Conservation (phyloP, 2,329 filamentous ascomycete species). For the Chrysosporium queenslandicum region DNA sequence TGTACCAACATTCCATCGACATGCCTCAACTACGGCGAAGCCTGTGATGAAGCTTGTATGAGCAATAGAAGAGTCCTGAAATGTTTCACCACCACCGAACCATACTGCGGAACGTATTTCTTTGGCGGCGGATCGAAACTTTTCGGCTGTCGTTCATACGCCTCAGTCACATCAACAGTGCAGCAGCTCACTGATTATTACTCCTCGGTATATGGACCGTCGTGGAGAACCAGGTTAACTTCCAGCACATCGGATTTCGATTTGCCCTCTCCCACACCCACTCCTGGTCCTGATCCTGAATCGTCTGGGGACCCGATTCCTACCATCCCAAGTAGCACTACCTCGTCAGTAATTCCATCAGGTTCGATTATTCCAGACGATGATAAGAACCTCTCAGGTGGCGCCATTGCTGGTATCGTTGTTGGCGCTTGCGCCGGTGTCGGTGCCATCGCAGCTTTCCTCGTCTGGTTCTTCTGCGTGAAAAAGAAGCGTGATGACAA, state of each 20-base stretch:
- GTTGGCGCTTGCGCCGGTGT: constrained; percentile 15
- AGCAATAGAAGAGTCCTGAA: constrained; percentile 10
- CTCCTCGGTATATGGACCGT: constrained; percentile 16
- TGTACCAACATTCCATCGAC: constrained; percentile 17
- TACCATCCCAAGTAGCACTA: neutral
- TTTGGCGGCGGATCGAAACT: constrained; percentile 14
- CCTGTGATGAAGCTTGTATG: constrained; percentile 14
- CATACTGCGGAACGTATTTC: constrained; percentile 18
- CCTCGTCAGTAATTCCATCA: neutral
- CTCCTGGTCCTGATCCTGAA: neutral
- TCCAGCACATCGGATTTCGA: neutral
- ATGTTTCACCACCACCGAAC: constrained; percentile 13
- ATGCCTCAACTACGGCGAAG: constrained; percentile 14
- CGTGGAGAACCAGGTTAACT: constrained; percentile 6
- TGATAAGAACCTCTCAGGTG: constrained; percentile 9
- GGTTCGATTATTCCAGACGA: neutral
- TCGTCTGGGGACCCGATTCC: neutral
- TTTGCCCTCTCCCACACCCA: neutral
- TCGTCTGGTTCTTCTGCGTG: constrained; percentile 15
- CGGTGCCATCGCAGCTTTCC: constrained; percentile 10
- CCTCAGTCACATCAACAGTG: constrained; percentile 13
- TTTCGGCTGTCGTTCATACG: constrained; percentile 15
- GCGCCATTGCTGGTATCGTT: constrained; percentile 18
- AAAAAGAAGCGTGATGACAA: constrained; percentile 11
- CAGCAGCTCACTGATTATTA: constrained; percentile 16